phyloP scores from a whole-genome alignment of 305 asterid species.

The Fraxinus ornus region DNA sequence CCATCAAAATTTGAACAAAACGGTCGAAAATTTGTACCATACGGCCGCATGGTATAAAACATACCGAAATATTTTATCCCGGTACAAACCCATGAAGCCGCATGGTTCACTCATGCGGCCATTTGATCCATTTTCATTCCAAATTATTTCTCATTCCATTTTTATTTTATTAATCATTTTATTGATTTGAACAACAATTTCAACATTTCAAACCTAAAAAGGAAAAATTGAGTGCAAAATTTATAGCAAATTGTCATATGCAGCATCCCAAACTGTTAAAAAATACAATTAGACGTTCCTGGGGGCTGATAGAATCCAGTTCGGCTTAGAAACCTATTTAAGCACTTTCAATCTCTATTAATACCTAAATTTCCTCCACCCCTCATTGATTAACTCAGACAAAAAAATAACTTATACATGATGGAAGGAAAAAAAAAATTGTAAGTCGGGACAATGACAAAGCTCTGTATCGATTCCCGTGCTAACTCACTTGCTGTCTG shows the following conservation, averaged over 20 bases:
- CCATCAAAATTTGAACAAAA: too few relatives aligned
- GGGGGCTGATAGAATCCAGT: not conserved
- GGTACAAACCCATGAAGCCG: too few relatives aligned
- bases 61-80: too few relatives aligned
- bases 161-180: too few relatives aligned
- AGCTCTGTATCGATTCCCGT: not conserved
- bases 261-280: not conserved
- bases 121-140: too few relatives aligned
- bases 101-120: too few relatives aligned
- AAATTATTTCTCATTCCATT: too few relatives aligned
- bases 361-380: slow-evolving; percentile 15
- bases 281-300: slow-evolving; percentile 2
- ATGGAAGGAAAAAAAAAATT: not conserved
- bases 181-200: too few relatives aligned
- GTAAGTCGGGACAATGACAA: slow-evolving; percentile 14
- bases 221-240: not conserved
- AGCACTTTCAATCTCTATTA: not conserved
- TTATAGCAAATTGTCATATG: not conserved
- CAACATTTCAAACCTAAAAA: not conserved
- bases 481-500: slow-evolving; percentile 74
- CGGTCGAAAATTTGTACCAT: too few relatives aligned
- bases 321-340: slow-evolving; percentile 1
- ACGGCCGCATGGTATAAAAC: too few relatives aligned
- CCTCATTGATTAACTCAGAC: slow-evolving; percentile 12
- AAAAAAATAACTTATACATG: slow-evolving; percentile 25